phyloP scores from a whole-genome alignment of 768 basidiomycete genomes.

The Suillus hirtellus region DNA sequence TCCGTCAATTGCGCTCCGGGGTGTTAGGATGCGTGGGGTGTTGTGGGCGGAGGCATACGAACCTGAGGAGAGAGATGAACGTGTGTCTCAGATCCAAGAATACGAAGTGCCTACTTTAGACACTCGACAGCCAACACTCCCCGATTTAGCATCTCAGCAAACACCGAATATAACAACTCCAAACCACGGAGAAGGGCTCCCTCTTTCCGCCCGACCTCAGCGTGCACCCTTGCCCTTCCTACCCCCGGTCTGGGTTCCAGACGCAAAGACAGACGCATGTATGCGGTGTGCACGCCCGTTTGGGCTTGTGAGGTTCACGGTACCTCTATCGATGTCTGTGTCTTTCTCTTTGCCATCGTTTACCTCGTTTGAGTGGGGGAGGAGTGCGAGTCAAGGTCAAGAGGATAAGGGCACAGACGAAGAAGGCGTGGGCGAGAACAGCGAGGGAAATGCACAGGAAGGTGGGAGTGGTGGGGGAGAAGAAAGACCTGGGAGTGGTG shows the following conservation, averaged over 20 bases:
- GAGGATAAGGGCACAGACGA: background rate
- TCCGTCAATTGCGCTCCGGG: conserved; percentile 1
- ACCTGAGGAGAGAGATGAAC: background rate
- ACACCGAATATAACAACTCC: background rate
- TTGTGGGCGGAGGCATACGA: conserved; percentile 7
- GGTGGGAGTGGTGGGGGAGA: conserved; percentile 1
- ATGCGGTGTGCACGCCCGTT: conserved; percentile 82
- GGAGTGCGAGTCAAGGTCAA: background rate
- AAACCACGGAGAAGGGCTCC: background rate
- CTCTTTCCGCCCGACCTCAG: conserved; percentile 13
- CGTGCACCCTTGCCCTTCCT: conserved; percentile 58
- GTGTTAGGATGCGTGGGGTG: conserved; percentile 6
- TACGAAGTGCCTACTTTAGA: no score
- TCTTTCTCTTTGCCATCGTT: conserved; percentile 4
- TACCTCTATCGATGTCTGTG: background rate
- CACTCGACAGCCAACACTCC: background rate
- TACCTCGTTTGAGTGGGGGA: conserved; percentile 6
- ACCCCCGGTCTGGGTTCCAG: conserved; percentile 92
- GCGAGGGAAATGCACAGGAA: conserved; percentile 11
- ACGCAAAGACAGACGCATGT: conserved; percentile 77
- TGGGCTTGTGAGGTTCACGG: conserved; percentile 41
- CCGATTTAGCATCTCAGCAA: background rate
- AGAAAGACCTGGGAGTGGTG: conserved; percentile 14
- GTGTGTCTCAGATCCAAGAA: background rate
- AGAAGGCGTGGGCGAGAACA: conserved; percentile 6